Base-by-base conservation (phyloP, 2,329 filamentous ascomycete species). In the Leptographium radiaticola region DNA sequence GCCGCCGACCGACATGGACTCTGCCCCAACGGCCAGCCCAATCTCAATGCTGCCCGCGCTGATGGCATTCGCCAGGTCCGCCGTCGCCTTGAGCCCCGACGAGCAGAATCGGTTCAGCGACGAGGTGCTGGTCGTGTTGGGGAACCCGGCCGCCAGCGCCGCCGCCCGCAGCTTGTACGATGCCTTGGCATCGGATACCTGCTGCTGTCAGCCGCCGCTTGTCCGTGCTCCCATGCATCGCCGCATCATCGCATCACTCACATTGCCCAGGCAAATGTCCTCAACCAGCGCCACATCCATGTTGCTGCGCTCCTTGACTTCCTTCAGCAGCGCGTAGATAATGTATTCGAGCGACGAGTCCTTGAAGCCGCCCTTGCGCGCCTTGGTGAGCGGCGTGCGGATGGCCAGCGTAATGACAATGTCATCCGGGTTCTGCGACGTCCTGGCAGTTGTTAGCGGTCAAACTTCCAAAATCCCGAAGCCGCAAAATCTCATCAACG, bases 51-150 rank as follows among this genome's bases (percentile, higher is more conserved):
- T 80, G 58, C 90, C 89, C 51, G 75, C 72, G 55, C 76, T 68
- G 68, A 98, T 96, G 67, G 89, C 80, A 71, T 93, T 85, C 51
- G 93, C 90, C 61, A 98, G 94, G 65, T 96, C 89, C 70, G 95
- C 90, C 6, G 90, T 87, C 55, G 93, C 90, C 72, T 96, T 94
- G 60, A 98, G 83, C 39, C 93, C 93, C 0, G 90, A 96, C 40
- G 89, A 94, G 78, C 93, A 98, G 83, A 98, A 97, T 58, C 93
- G 86, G 77, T 97, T 97, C 55, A 95, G 77, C 45, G 86, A 84
- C 45, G 80, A 90, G 59, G 86, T 88, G 59, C 82, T 80, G 49
- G 87, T 79, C 8, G 91, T 96, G 74, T 93, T 90, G 61, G 93
- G 90, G 75, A 93, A 95, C 62, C 93, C 93, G 55, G 93, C 93